Base-by-base conservation (phyloP, 2,329 filamentous ascomycete species). In the Monilinia fructigena region DNA sequence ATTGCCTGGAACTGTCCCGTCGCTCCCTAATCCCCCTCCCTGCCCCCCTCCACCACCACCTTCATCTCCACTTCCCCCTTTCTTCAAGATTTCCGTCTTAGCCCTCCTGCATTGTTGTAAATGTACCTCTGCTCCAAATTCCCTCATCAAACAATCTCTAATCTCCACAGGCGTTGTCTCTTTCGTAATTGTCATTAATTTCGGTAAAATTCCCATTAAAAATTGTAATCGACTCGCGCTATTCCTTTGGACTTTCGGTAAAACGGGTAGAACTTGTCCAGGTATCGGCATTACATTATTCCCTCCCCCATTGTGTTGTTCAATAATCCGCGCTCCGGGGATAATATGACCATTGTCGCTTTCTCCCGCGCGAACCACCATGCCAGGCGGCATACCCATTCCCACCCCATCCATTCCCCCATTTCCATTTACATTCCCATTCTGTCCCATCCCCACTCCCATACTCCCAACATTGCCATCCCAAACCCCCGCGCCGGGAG, bases 121-220 rank as follows among this genome's bases (percentile, higher is more conserved):
- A 68, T 76, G 73, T 14, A 76, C 74, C 58, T 76, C 75, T 2
- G 72, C 71, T 14, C 74, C 74, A 66, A 73, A 75, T 54, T 75
- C 72, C 54, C 73, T 68, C 55, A 85, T 76, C 48, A 88, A 78
- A 62, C 83, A 80, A 66, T 89, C 86, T 54, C 82, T 80, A 66
- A 89, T 86, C 55, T 84, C 82, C 52, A 83, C 80, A 0, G 86
- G 86, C 63, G 83, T 86, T 1, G 85, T 87, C 68, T 87, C 85
- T 38, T 83, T 74, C 12, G 80, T 80, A 68, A 89, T 80, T 68
- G 77, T 80, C 82, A 88, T 86, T 74, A 87, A 82, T 63, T 85
- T 81, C 20, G 85, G 84, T 7, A 89, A 79, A 63, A 83, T 83
- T 68, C 88, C 85, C 72, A 85, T 80, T 3, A 89, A 79, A 74